Evolutionary conservation across 2,329 filamentous ascomycete genomes (phyloP), one percentile per base, ranked within the genome.

Genomic region (Exophiala sideris): DNA sequence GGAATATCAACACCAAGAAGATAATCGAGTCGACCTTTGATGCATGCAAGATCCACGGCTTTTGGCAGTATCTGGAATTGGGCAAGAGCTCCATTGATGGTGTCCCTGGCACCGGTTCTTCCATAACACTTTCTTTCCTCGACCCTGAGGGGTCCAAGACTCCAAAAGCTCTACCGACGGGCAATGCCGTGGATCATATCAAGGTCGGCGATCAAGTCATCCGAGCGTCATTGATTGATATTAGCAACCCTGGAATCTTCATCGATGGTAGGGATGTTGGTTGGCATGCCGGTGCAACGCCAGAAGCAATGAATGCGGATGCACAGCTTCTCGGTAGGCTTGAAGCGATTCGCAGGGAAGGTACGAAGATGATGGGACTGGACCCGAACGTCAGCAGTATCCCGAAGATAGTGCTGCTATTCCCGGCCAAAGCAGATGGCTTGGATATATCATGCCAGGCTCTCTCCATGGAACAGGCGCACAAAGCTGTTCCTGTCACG

Each of bases 1-100:
- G 79, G 63, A 90, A 91, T 66, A 89, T 85, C 1, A 90, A 90
- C 62, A 90, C 87, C 0, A 71, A 71, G 14, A 88, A 88, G 64
- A 67, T 84, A 21, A 81, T 88, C 52, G 69, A 79, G 39, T 76
- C 81, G 1, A 78, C 72, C 0, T 87, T 88, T 59, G 70, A 73
- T 0, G 73, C 85, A 2, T 45, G 33, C 40, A 20, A 10, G 5
- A 33, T 16, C 34, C 47, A 51, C 33, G 54, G 57, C 5, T 9
- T 6, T 18, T 55, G 2, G 70, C 75, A 2, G 42, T 61, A 57
- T 39, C 57, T 11, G 60, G 56, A 54, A 10, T 67, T 70, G 6
- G 84, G 84, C 0, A 73, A 79, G 9, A 85, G 84, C 63, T 68
- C 71, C 1, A 85, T 88, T 58, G 84, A 86, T 62, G 85, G 85